phyloP scores from a whole-genome alignment of 148 eudicot genomes.

The Dysphania ambrosioides region DNA sequence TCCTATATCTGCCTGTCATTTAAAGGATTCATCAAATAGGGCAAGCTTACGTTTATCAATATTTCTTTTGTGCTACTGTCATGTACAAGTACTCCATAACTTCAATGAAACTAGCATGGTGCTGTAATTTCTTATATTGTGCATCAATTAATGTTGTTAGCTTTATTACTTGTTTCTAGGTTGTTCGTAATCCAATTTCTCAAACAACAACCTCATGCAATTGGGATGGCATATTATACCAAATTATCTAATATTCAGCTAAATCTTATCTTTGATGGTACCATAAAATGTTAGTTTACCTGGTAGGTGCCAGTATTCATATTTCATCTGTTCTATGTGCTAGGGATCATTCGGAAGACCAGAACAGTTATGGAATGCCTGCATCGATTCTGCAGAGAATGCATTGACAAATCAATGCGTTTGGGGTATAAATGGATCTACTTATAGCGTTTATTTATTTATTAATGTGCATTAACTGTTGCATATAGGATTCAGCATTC shows the following conservation, averaged over 20 bases:
- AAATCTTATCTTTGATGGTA: background rate
- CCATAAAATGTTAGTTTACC: background rate
- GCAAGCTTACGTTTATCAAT: background rate
- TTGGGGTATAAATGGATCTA: slow-evolving; percentile 55
- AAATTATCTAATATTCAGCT: slow-evolving; percentile 12
- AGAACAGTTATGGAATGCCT: slow-evolving; percentile 97
- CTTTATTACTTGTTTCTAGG: background rate
- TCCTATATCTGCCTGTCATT: background rate
- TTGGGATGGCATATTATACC: background rate
- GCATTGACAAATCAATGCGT: slow-evolving; percentile 99
- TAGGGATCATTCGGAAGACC: slow-evolving; percentile 94
- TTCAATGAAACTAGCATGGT: background rate
- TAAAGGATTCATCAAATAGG: background rate
- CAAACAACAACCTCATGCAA: background rate
- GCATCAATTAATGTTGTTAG: background rate
- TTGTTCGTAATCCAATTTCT: background rate
- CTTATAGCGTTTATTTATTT: background rate
- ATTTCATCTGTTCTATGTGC: slow-evolving; percentile 14
- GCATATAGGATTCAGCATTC: background rate
- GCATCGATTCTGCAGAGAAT: slow-evolving; percentile 97
- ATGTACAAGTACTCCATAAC: background rate
- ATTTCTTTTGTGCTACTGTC: background rate
- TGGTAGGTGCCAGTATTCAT: background rate
- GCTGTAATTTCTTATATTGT: background rate
- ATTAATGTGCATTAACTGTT: too few relatives aligned